phyloP scores from a whole-genome alignment of 805 yeast species.

The Blastobotrys mokoenaii region DNA sequence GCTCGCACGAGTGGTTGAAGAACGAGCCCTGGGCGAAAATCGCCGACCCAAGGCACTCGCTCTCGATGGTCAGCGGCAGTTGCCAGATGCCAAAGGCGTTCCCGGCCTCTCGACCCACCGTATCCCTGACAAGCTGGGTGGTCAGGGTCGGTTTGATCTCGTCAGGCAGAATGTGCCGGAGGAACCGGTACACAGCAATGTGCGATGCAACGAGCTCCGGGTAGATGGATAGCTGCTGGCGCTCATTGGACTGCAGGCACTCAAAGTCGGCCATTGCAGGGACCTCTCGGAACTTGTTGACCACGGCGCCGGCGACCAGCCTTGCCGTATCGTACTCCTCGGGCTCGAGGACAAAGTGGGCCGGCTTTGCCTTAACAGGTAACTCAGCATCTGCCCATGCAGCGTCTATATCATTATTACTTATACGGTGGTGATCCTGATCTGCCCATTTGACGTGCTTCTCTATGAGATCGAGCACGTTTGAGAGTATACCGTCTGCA shows the following conservation, averaged over 20 bases:
- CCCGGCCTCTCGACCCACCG: slow-evolving; percentile 53
- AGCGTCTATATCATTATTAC: not conserved
- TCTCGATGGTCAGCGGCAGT: slow-evolving; percentile 26
- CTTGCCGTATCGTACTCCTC: slow-evolving; percentile 46
- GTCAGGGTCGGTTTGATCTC: slow-evolving; percentile 31
- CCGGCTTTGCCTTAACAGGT: slow-evolving; percentile 32
- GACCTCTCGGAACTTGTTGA: slow-evolving; percentile 11
- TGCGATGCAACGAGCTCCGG: slow-evolving; percentile 44
- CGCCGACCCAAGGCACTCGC: slow-evolving; percentile 51
- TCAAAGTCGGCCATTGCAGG: slow-evolving; percentile 27
- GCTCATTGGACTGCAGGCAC: slow-evolving; percentile 44
- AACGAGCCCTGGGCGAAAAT: slow-evolving; percentile 56
- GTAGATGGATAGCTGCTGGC: slow-evolving; percentile 35
- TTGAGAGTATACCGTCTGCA: slow-evolving; percentile 29
- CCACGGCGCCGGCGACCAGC: slow-evolving; percentile 32
- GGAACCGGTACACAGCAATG: slow-evolving; percentile 39
- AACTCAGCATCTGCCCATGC: slow-evolving; percentile 18
- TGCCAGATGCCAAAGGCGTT: slow-evolving; percentile 70
- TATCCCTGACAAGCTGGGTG: slow-evolving; percentile 34
- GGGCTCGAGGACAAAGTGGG: slow-evolving; percentile 40
- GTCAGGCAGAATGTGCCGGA: slow-evolving; percentile 33
- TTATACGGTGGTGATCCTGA: not conserved
- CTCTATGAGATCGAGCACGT: slow-evolving; percentile 29
- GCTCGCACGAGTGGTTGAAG: slow-evolving; percentile 57
- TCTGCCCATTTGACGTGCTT: not conserved